A percentile compares a stretch with the other conserved stretches of the same genome.
Conservation (phyloP, 1,284 basidiomycete genomes). For the Cutaneotrichosporon sp. region DNA sequence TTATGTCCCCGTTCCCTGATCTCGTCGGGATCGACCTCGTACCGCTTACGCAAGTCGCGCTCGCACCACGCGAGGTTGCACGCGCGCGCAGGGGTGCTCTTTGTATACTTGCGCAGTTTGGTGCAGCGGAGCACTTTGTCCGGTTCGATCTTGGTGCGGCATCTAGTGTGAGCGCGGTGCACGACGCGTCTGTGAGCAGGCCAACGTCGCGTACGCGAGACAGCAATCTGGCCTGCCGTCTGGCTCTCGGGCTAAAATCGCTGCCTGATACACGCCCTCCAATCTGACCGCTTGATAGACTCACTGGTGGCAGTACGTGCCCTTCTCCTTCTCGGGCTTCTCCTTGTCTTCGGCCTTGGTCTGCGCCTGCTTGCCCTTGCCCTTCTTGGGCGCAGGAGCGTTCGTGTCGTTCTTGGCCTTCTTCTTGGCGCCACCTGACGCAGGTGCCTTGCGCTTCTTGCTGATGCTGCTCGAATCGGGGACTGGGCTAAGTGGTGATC, state of each 20-base stretch:
- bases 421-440: conserved; percentile 3
- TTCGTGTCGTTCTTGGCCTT: conserved; percentile 13
- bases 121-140: conserved; percentile 37
- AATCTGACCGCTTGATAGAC: conserved; percentile 7
- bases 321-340: conserved; percentile 25
- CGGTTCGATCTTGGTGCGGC: conserved; percentile 22
- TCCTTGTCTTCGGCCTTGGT: conserved; percentile 1
- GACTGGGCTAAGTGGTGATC: background rate
- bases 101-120: conserved; percentile 27
- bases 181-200: background rate
- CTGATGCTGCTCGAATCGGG: background rate
- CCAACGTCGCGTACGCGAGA: no score
- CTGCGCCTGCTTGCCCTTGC: conserved; percentile 14
- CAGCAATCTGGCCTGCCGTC: no score
- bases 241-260: no score
- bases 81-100: conserved; percentile 19
- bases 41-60: conserved; percentile 32
- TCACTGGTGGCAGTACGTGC: conserved; percentile 40
- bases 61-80: conserved; percentile 41
- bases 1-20: conserved; percentile 13
- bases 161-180: conserved; percentile 14
- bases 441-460: conserved; percentile 18
- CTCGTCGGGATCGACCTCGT: conserved; percentile 25
- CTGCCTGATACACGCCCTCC: background rate
- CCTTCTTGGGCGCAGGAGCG: background rate